Evolutionary conservation across 2,329 filamentous ascomycete genomes (phyloP).

Genomic region (Penicillium griseofulvum): DNA sequence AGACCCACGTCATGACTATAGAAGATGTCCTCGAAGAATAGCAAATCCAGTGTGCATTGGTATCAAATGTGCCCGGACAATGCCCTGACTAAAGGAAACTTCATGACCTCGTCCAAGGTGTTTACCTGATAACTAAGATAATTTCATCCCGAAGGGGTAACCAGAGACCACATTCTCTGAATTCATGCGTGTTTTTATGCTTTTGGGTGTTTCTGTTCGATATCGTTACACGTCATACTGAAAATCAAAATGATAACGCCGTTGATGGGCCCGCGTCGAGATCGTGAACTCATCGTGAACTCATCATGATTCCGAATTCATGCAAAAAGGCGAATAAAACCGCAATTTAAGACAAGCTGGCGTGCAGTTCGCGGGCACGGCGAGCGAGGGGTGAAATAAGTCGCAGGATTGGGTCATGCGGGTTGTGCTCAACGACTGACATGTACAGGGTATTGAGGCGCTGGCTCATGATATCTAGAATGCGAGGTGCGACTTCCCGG

Average conservation of each 20-base stretch:
- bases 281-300: slow-evolving; percentile 4
- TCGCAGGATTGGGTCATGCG: slow-evolving; percentile 52
- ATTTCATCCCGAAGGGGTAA: background rate
- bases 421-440: slow-evolving; percentile 52
- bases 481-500: slow-evolving; percentile 55
- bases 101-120: slow-evolving; percentile 1
- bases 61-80: background rate
- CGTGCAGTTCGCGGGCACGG: slow-evolving; percentile 40
- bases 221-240: slow-evolving; percentile 16
- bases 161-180: background rate
- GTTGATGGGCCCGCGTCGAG: slow-evolving; percentile 4
- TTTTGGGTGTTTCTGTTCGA: slow-evolving; percentile 10
- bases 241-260: slow-evolving; percentile 9
- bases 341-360: background rate
- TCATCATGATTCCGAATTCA: background rate
- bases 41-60: slow-evolving; percentile 2
- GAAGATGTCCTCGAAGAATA: background rate
- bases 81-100: slow-evolving; percentile 3
- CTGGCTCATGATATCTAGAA: slow-evolving; percentile 59
- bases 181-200: slow-evolving; percentile 1
- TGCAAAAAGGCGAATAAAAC: background rate
- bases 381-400: slow-evolving; percentile 49
- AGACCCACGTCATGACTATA: background rate
- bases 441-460: slow-evolving; percentile 59
- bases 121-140: background rate